Conservation (phyloP, 129 eudicot species). For the Glebionis coronaria region DNA sequence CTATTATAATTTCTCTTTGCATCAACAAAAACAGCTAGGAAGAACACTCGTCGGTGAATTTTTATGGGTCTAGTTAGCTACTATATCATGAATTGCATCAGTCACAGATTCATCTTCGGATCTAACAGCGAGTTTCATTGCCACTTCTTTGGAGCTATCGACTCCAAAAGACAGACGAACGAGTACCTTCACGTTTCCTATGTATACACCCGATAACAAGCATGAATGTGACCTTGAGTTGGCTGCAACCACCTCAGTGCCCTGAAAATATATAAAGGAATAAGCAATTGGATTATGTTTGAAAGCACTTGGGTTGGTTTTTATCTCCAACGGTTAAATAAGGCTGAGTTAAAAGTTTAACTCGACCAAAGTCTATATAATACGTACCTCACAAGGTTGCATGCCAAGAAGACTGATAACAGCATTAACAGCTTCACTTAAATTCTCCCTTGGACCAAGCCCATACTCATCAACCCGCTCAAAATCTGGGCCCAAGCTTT, state of each 20-base stretch:
- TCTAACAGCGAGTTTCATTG: slow-evolving; percentile 91
- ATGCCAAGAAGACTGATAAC: slow-evolving; percentile 88
- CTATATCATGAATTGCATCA: slow-evolving; percentile 84
- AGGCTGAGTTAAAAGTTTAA: no score
- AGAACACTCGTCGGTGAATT: not conserved
- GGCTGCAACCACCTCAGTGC: slow-evolving; percentile 73
- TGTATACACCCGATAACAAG: slow-evolving; percentile 75
- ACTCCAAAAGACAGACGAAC: slow-evolving; percentile 79
- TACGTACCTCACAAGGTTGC: slow-evolving; percentile 93
- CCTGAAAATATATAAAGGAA: slow-evolving; percentile 40
- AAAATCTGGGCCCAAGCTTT: slow-evolving; percentile 70
- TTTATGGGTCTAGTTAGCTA: slow-evolving; percentile 51
- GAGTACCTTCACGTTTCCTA: slow-evolving; percentile 78
- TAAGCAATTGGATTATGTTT: not conserved
- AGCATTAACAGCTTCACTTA: slow-evolving; percentile 80
- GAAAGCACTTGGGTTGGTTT: no score
- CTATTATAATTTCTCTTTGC: not conserved
- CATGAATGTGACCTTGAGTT: slow-evolving; percentile 92
- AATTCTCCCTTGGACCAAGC: slow-evolving; percentile 89
- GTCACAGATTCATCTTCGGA: slow-evolving; percentile 76
- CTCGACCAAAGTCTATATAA: not conserved
- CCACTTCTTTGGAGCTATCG: slow-evolving; percentile 74
- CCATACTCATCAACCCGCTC: slow-evolving; percentile 94
- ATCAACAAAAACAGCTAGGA: not conserved
- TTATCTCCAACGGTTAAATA: no score